Evolutionary conservation across 768 basidiomycete species (phyloP).

Genomic region (Podaxis pistillaris): DNA sequence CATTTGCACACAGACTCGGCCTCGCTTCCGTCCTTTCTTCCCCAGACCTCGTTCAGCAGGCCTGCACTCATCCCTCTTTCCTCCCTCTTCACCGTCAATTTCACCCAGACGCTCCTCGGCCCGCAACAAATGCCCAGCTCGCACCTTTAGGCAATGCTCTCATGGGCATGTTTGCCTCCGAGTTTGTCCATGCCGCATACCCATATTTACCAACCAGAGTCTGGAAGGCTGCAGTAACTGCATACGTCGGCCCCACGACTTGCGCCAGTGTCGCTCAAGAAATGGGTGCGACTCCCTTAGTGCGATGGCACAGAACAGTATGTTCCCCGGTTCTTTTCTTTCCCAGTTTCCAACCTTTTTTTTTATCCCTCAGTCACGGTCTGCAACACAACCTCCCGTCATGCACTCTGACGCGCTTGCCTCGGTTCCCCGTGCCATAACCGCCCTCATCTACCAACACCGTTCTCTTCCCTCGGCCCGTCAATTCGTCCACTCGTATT

Average conservation of each 20-base stretch:
- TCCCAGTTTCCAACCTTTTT: not conserved
- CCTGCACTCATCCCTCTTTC: slow-evolving; percentile 80
- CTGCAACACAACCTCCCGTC: slow-evolving; percentile 46
- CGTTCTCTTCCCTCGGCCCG: slow-evolving; percentile 85
- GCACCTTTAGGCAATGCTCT: slow-evolving; percentile 80
- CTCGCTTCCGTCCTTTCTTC: slow-evolving; percentile 56
- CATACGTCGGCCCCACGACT: slow-evolving; percentile 84
- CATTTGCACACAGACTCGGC: slow-evolving; percentile 77
- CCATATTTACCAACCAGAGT: slow-evolving; percentile 92
- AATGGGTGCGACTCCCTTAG: slow-evolving; percentile 72
- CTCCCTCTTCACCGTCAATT: slow-evolving; percentile 52
- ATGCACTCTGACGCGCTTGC: slow-evolving; percentile 87
- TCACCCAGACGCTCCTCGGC: slow-evolving; percentile 51
- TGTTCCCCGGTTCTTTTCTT: slow-evolving; percentile 23
- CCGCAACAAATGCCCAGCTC: slow-evolving; percentile 73
- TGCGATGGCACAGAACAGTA: slow-evolving; percentile 83
- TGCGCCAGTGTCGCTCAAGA: slow-evolving; percentile 85
- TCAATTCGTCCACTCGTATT: slow-evolving; percentile 84
- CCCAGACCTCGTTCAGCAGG: slow-evolving; percentile 60
- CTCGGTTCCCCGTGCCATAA: slow-evolving; percentile 81
- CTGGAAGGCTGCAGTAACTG: slow-evolving; percentile 86
- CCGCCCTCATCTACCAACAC: slow-evolving; percentile 86
- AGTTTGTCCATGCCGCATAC: slow-evolving; percentile 76
- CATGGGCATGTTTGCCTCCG: slow-evolving; percentile 86
- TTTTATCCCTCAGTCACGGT: slow-evolving; percentile 38